Base-by-base conservation (phyloP, 169 alveolate genomes). In the Ichthyophthirius multifiliis region DNA sequence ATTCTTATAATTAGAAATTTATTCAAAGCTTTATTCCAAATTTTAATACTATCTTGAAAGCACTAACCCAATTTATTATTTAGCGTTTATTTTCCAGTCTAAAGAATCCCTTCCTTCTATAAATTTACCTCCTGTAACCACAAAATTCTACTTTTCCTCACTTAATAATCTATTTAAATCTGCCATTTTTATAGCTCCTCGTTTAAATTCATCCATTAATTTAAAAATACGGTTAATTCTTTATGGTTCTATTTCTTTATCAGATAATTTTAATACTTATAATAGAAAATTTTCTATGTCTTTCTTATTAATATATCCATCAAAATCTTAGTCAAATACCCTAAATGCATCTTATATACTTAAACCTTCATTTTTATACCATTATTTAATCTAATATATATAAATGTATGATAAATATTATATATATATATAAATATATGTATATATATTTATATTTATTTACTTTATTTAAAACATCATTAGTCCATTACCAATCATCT, bases 31-130 rank as follows among this genome's bases (percentile, higher is more conserved):
- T 27, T 82, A 89, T 23, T 76, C 43, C 20, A 83, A 23, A 7
- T 82, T 44, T 1, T 71, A 76, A 55, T 62, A 89, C 31, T 82
- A 47, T 45, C 87, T 78, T 12, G 90, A 87, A 4, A 89, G 27
- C 1, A 84, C 74, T n/a, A 92, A 47, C 6, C 95, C 95, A 16
- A 92, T 83, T 65, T 85, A 71, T 46, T 92, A 81, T 45, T 87
- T 83, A n/a, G 96, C 93, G 23, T 87, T 44, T n/a, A 46, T 65
- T 62, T 84, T 85, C 95, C 96, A 92, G 44, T 89, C 94, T 39
- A 76, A 80, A 10, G 82, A 63, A 39, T 46, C 44, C 1, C 32
- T 23, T 67, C 55, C 43, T 27, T 74, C 20, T 12, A 47, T 41
- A 62, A 65, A 20, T 82, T 47, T n/a, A n/a, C n/a, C n/a, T n/a